Conservation (phyloP, 1,284 basidiomycete species). For the Tremellales sp. region DNA sequence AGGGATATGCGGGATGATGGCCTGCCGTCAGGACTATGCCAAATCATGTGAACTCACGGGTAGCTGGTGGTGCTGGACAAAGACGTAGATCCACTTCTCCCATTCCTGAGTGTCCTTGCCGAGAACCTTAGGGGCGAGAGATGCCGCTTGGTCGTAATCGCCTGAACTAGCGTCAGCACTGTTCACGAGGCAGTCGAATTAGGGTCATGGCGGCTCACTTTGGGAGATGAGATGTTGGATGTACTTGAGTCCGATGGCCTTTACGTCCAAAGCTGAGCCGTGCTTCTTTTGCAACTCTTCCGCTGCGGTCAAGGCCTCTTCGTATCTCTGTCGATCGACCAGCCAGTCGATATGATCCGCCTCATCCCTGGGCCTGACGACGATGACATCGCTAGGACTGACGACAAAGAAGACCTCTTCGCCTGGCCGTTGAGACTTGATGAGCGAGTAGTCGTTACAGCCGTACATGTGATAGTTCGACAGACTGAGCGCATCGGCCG, state of each 20-base stretch:
- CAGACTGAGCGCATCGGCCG: conserved; percentile 78
- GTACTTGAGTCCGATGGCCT: conserved; percentile 76
- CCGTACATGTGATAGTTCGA: conserved; percentile 75
- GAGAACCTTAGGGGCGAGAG: conserved; percentile 81
- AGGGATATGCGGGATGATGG: conserved; percentile 85
- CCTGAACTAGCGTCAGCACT: conserved; percentile 51
- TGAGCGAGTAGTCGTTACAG: conserved; percentile 87
- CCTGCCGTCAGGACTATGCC: conserved; percentile 40
- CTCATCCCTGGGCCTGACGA: conserved; percentile 79
- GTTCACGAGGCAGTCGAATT: neutral
- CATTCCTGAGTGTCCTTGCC: conserved; percentile 72
- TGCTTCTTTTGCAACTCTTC: conserved; percentile 58
- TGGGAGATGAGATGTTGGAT: conserved; percentile 72
- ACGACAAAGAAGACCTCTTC: conserved; percentile 65
- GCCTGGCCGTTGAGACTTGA: conserved; percentile 40
- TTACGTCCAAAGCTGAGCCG: conserved; percentile 56
- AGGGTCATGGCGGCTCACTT: conserved; percentile 52
- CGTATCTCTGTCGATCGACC: conserved; percentile 76
- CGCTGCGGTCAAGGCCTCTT: conserved; percentile 82
- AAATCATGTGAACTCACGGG: conserved; percentile 59
- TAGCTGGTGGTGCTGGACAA: conserved; percentile 76
- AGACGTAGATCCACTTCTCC: conserved; percentile 94
- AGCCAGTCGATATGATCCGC: conserved; percentile 92
- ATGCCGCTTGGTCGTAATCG: conserved; percentile 76
- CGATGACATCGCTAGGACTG: conserved; percentile 78